These are phyloP conservation scores for Heritiera fomes DNA, from an alignment of 345 rosid species.

Conservation along the genomic window DNA sequence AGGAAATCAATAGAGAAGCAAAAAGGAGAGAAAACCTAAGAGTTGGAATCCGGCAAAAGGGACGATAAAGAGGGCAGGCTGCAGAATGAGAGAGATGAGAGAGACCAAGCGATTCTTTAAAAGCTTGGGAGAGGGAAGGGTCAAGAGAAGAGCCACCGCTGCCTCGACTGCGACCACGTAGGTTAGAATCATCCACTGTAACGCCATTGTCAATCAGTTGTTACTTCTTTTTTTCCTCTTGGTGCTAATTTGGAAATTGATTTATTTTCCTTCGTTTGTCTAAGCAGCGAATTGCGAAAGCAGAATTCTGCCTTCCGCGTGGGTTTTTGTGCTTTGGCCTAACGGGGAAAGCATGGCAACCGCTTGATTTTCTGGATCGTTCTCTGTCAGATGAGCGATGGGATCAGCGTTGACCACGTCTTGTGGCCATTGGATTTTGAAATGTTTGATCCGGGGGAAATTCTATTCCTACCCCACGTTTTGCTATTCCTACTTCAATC, in stretches of 20 bases:
- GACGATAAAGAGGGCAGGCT: slow-evolving; percentile 62
- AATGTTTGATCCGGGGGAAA: too few species aligned
- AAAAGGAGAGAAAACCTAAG: slow-evolving; percentile 38
- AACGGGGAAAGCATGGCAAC: neutral
- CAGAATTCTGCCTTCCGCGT: neutral
- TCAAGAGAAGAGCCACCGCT: slow-evolving; percentile 47
- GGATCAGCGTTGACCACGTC: neutral
- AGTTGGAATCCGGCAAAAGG: slow-evolving; percentile 73
- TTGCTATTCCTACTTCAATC: too few species aligned
- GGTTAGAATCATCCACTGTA: slow-evolving; percentile 73
- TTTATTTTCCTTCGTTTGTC: neutral
- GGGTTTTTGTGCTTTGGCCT: neutral
- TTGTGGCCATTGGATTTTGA: neutral
- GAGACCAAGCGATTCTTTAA: slow-evolving; percentile 56
- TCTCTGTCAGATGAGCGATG: neutral
- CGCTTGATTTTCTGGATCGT: neutral
- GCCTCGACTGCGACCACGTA: slow-evolving; percentile 70
- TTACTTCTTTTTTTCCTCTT: neutral
- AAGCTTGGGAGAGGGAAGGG: slow-evolving; percentile 61
- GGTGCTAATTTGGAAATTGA: neutral
- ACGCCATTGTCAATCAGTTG: slow-evolving; percentile 41
- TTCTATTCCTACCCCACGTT: too few species aligned
- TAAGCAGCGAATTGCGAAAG: neutral
- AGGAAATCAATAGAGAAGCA: neutral
- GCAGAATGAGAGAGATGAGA: slow-evolving; percentile 54